Percentiles rank a stretch among this genome's conserved stretches.
phyloP scores from a whole-genome alignment of 2,329 filamentous ascomycete genomes.

The Graphium sp. region DNA sequence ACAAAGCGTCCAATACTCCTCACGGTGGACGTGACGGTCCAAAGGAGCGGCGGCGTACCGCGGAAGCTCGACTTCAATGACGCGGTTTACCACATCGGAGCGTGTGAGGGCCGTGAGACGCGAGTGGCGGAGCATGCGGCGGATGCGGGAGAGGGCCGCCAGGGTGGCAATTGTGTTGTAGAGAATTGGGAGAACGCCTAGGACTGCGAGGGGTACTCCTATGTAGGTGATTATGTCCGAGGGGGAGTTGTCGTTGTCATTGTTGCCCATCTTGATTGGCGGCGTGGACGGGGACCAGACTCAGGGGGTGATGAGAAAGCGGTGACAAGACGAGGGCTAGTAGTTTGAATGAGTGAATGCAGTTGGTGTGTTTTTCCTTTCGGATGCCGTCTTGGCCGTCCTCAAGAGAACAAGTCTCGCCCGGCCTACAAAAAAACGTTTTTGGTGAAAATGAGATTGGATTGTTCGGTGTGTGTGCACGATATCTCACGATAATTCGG shows the following conservation, averaged over 20 bases:
- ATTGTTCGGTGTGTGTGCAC: too few relatives aligned
- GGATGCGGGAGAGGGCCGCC: conserved; percentile 41
- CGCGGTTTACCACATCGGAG: conserved; percentile 45
- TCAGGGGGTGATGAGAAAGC: too few relatives aligned
- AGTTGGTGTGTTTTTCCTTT: too few relatives aligned
- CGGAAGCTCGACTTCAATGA: conserved; percentile 50
- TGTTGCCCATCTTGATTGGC: too few relatives aligned
- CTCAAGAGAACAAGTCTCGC: too few relatives aligned
- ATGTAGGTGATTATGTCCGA: conserved; percentile 38
- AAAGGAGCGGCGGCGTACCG: conserved; percentile 46
- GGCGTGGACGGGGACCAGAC: too few relatives aligned
- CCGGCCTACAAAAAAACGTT: too few relatives aligned
- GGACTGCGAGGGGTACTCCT: conserved; percentile 38
- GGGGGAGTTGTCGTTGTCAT: conserved; percentile 16
- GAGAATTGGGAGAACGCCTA: conserved; percentile 46
- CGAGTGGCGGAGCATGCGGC: conserved; percentile 36
- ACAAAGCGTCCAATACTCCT: conserved; percentile 41
- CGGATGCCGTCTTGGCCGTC: too few relatives aligned
- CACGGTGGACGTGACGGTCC: conserved; percentile 32
- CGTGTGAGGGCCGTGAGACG: conserved; percentile 42
- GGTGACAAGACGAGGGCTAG: too few relatives aligned
- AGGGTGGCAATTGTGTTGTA: conserved; percentile 48
- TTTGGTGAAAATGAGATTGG: too few relatives aligned
- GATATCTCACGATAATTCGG: too few relatives aligned
- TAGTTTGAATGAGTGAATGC: too few relatives aligned